A percentile compares a stretch with the other conserved stretches of the same genome.
phyloP scores from a whole-genome alignment of 371 early-diverging fungal genomes.

The Sporodiniella umbellata region DNA sequence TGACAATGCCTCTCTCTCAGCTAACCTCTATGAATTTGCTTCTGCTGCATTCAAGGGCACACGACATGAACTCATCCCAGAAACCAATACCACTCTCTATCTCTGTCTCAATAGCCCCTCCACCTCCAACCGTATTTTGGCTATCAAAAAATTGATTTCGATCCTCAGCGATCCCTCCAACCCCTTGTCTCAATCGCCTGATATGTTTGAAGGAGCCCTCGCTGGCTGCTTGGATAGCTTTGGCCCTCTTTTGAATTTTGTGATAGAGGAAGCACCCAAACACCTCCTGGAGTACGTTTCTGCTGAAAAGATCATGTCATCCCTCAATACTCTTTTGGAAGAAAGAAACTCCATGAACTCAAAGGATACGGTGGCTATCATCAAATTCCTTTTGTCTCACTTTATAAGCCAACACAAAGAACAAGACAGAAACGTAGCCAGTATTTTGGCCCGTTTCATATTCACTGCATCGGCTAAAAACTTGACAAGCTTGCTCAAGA shows the following conservation, averaged over 20 bases:
- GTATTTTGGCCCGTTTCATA: conserved; percentile 29
- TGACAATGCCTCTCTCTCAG: conserved; percentile 23
- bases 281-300: conserved; percentile 31
- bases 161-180: conserved; percentile 42
- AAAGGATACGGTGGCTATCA: conserved; percentile 19
- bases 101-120: conserved; percentile 71
- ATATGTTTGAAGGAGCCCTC: conserved; percentile 54
- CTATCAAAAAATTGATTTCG: conserved; percentile 55
- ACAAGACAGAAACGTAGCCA: conserved; percentile 19
- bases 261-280: conserved; percentile 31
- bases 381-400: conserved; percentile 32
- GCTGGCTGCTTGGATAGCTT: conserved; percentile 52
- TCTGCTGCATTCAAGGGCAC: conserved; percentile 62
- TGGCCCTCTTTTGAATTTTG: conserved; percentile 37
- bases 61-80: conserved; percentile 58
- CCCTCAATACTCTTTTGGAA: conserved; percentile 22
- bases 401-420: conserved; percentile 24
- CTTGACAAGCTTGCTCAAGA: conserved; percentile 11
- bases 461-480: conserved; percentile 24
- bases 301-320: conserved; percentile 31
- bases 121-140: conserved; percentile 56
- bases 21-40: conserved; percentile 57
- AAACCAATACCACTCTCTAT: conserved; percentile 68
- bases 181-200: conserved; percentile 31
- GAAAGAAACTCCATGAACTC: conserved; percentile 24